Evolutionary conservation across 768 basidiomycete species (phyloP).

Genomic region (Glaciozyma antarctica): DNA sequence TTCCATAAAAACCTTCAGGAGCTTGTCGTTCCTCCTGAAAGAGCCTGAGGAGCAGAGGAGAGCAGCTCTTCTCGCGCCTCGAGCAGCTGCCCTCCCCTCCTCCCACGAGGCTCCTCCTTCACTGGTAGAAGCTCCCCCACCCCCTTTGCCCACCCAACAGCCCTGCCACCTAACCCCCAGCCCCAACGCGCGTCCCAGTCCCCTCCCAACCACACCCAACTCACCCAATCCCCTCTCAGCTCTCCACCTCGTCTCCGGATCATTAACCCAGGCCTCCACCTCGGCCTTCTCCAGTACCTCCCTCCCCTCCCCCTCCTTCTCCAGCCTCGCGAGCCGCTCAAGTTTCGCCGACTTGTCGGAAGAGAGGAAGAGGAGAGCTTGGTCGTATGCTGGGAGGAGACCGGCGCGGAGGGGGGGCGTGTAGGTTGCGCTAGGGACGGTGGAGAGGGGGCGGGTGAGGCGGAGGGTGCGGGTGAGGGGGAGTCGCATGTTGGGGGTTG

Average conservation of each 20-base stretch:
- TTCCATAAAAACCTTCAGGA: neutral
- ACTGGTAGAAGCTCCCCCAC: too few relatives aligned
- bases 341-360: conserved; percentile 52
- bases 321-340: conserved; percentile 44
- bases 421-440: conserved; percentile 1
- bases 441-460: neutral
- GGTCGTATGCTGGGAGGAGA: conserved; percentile 54
- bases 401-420: conserved; percentile 12
- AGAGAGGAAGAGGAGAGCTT: conserved; percentile 62
- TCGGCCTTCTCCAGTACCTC: conserved; percentile 48
- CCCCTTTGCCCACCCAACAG: neutral
- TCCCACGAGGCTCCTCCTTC: too few relatives aligned
- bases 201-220: conserved; percentile 36
- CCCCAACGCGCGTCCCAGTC: conserved; percentile 5
- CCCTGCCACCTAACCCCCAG: neutral
- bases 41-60: too few relatives aligned
- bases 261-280: conserved; percentile 69
- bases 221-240: conserved; percentile 68
- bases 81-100: too few relatives aligned
- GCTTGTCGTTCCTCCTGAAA: too few relatives aligned
- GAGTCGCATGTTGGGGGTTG: too few relatives aligned
- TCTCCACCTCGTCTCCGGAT: conserved; percentile 72
- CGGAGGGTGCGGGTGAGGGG: neutral
- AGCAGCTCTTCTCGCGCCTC: too few relatives aligned
- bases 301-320: conserved; percentile 37